Percentiles rank a stretch among this genome's conserved stretches.
phyloP scores from a whole-genome alignment of 1,139 yeast species.

The Geotrichum bryndzae region DNA sequence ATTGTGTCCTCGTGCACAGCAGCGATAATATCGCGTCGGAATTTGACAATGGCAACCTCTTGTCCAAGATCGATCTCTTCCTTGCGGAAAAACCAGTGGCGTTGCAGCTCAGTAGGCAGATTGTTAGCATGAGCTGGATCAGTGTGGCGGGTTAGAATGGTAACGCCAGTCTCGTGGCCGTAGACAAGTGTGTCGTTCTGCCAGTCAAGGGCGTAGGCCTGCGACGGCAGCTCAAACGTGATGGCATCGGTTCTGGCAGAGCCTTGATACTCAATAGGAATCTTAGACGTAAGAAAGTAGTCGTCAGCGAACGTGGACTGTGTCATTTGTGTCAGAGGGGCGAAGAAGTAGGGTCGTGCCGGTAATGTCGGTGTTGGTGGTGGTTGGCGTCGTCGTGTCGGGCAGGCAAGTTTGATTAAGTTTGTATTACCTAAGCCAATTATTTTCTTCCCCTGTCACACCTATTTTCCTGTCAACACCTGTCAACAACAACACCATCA shows the following conservation, averaged over 20 bases:
- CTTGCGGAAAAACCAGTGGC: slow-evolving; percentile 20
- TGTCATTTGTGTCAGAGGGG: neutral
- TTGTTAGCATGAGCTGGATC: slow-evolving; percentile 2
- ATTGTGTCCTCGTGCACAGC: slow-evolving; percentile 28
- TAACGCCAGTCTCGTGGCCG: slow-evolving; percentile 28
- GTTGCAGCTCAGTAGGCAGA: slow-evolving; percentile 19
- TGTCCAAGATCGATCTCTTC: slow-evolving; percentile 23
- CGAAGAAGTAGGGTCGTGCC: neutral
- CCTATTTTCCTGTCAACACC: neutral
- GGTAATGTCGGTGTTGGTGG: neutral
- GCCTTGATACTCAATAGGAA: slow-evolving; percentile 13
- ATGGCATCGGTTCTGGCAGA: slow-evolving; percentile 5
- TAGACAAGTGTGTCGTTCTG: slow-evolving; percentile 23
- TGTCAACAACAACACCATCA: neutral
- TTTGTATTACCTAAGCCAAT: neutral
- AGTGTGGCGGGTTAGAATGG: slow-evolving; percentile 18
- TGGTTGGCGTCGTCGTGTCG: neutral
- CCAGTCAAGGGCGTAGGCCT: slow-evolving; percentile 26
- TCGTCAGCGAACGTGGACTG: slow-evolving; percentile 2
- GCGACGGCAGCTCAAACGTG: slow-evolving; percentile 20
- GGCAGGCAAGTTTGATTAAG: neutral
- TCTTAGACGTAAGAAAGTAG: slow-evolving; percentile 3
- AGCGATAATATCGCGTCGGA: slow-evolving; percentile 22
- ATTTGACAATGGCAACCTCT: slow-evolving; percentile 22
- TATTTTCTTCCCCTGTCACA: neutral